phyloP scores from a whole-genome alignment of 495 filamentous ascomycete genomes.

The Penicillium riverlandense region DNA sequence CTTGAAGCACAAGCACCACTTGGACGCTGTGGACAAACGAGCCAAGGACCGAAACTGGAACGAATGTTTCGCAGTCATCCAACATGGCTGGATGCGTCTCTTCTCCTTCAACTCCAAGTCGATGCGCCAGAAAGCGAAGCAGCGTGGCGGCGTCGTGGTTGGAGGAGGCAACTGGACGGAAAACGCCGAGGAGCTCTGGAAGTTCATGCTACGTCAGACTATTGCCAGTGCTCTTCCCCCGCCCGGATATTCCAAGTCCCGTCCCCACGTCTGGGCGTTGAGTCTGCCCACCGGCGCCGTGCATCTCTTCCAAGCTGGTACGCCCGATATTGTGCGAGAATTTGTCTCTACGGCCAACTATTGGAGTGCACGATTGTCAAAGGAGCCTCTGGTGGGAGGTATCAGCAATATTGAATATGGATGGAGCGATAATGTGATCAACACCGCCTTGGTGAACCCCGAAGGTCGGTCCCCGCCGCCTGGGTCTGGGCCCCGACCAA shows the following conservation, averaged over 20 bases:
- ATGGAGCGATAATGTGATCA: conserved; percentile 87
- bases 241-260: conserved; percentile 84
- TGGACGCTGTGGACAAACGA: conserved; percentile 81
- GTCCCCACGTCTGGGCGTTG: conserved; percentile 94
- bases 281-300: conserved; percentile 87
- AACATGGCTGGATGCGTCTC: conserved; percentile 90
- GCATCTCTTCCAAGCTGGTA: conserved; percentile 96
- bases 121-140: conserved; percentile 60
- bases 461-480: conserved; percentile 39
- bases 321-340: conserved; percentile 87
- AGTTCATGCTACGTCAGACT: conserved; percentile 84
- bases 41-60: conserved; percentile 90
- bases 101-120: conserved; percentile 85
- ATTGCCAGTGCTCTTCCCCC: conserved; percentile 85
- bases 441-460: conserved; percentile 54
- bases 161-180: conserved; percentile 97
- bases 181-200: conserved; percentile 79
- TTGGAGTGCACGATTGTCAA: conserved; percentile 90
- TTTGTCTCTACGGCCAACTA: conserved; percentile 96
- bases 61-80: conserved; percentile 95
- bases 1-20: conserved; percentile 91
- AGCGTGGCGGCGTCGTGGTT: conserved; percentile 59
- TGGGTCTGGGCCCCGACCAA: conserved; percentile 44
- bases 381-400: conserved; percentile 83
- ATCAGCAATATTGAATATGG: conserved; percentile 97